Conservation (phyloP, 257 asterid species). For the Rehmannia glutinosa region DNA sequence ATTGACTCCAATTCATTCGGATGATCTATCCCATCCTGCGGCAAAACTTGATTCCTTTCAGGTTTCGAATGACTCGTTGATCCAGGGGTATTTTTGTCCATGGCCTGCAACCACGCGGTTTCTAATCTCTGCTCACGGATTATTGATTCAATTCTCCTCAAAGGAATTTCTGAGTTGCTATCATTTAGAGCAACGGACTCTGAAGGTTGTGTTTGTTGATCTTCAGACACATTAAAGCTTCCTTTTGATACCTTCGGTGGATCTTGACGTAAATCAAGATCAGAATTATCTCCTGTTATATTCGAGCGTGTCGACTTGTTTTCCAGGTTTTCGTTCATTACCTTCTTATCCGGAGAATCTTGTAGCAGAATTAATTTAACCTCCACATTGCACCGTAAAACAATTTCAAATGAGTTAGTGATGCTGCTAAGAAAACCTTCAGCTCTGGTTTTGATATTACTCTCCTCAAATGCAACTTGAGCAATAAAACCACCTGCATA, state of each 20-base stretch:
- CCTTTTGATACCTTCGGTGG: conserved; percentile 26
- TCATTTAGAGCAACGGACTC: conserved; percentile 33
- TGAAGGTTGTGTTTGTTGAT: conserved; percentile 18
- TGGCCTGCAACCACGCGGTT: conserved; percentile 90
- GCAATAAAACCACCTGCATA: conserved; percentile 68
- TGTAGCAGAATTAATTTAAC: conserved; percentile 52
- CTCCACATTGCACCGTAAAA: conserved; percentile 59
- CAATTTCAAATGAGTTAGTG: conserved; percentile 67
- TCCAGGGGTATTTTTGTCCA: conserved; percentile 76
- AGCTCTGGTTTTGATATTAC: conserved; percentile 57
- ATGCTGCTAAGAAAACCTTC: conserved; percentile 78
- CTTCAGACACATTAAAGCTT: conserved; percentile 34
- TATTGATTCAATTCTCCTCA: conserved; percentile 75
- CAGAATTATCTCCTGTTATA: conserved; percentile 17
- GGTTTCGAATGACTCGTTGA: conserved; percentile 57
- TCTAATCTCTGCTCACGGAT: conserved; percentile 79
- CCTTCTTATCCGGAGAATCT: conserved; percentile 34
- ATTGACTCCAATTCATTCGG: conserved; percentile 36
- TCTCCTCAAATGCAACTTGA: conserved; percentile 55
- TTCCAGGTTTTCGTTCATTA: conserved; percentile 18
- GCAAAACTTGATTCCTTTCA: conserved; percentile 78
- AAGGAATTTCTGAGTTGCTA: conserved; percentile 43
- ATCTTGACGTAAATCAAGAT: conserved; percentile 24
- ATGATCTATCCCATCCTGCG: conserved; percentile 50
- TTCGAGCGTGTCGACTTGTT: conserved; percentile 17